phyloP scores from a whole-genome alignment of 495 filamentous ascomycete species.

The Penicillium arizonense region DNA sequence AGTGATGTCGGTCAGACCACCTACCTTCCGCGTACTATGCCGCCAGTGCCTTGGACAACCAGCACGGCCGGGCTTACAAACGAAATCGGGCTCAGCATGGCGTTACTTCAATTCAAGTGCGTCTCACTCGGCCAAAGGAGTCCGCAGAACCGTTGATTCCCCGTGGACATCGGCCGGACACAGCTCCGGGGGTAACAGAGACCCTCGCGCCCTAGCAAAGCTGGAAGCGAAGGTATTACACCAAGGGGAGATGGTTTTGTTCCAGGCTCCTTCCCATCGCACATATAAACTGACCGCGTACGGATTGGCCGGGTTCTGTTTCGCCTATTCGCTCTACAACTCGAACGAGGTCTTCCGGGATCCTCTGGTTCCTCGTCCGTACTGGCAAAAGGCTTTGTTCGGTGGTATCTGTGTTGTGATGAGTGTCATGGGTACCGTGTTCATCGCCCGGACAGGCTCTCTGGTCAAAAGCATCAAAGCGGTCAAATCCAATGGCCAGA shows the following conservation, averaged over 20 bases:
- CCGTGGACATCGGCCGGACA: slow-evolving; percentile 8
- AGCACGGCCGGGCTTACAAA: slow-evolving; percentile 12
- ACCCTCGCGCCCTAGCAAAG: slow-evolving; percentile 24
- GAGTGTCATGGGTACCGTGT: slow-evolving; percentile 44
- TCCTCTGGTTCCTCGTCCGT: slow-evolving; percentile 29
- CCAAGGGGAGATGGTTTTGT: slow-evolving; percentile 48
- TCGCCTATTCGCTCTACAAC: slow-evolving; percentile 55
- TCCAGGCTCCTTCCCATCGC: slow-evolving; percentile 60
- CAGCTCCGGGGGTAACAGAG: slow-evolving; percentile 15
- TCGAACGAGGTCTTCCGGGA: slow-evolving; percentile 44
- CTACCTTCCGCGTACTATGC: slow-evolving; percentile 28
- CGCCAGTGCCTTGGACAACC: slow-evolving; percentile 24
- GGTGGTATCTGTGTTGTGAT: slow-evolving; percentile 43
- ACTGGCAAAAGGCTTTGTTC: slow-evolving; percentile 39
- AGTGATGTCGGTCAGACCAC: slow-evolving; percentile 34
- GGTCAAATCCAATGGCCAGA: slow-evolving; percentile 28
- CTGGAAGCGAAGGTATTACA: slow-evolving; percentile 25
- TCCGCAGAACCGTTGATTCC: slow-evolving; percentile 5
- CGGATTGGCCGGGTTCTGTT: slow-evolving; percentile 53
- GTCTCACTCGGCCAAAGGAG: slow-evolving; percentile 14
- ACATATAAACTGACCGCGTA: slow-evolving; percentile 58
- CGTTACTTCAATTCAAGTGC: slow-evolving; percentile 36
- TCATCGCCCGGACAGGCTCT: slow-evolving; percentile 33
- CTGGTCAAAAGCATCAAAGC: slow-evolving; percentile 38
- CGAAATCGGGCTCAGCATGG: slow-evolving; percentile 18